A percentile compares a stretch with the other conserved stretches of the same genome.
Conservation (phyloP, 768 basidiomycete species). For the Lactarius hatsudake region DNA sequence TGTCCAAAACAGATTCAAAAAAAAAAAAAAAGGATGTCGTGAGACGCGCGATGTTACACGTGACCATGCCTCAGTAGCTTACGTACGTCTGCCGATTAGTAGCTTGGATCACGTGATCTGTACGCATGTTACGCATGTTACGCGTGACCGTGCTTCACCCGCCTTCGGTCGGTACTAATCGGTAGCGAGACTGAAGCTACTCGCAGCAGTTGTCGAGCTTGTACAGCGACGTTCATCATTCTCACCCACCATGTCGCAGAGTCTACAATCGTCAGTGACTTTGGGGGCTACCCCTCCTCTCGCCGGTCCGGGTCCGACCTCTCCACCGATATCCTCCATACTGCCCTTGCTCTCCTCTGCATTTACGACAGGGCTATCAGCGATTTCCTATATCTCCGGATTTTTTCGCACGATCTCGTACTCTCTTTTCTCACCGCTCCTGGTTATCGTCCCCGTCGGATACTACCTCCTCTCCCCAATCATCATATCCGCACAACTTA, state of each 20-base stretch:
- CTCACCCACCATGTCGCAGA: slow-evolving; percentile 14
- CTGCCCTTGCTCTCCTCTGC: slow-evolving; percentile 1
- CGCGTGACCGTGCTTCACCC: too few species aligned
- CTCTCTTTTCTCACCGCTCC: slow-evolving; percentile 6
- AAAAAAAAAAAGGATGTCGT: too few species aligned
- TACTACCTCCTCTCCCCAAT: slow-evolving; percentile 19
- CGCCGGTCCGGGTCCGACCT: background rate
- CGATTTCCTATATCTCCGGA: background rate
- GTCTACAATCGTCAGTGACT: background rate
- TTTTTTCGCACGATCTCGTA: background rate
- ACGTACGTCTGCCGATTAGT: too few species aligned
- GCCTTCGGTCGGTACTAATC: too few species aligned
- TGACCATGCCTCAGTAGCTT: too few species aligned
- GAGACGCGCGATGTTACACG: too few species aligned
- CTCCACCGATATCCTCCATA: slow-evolving; percentile 16
- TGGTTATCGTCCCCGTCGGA: slow-evolving; percentile 5
- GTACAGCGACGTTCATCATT: background rate
- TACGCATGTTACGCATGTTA: too few species aligned
- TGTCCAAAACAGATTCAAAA: too few species aligned
- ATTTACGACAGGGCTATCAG: background rate
- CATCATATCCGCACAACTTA: slow-evolving; percentile 18
- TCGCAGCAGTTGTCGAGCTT: too few species aligned
- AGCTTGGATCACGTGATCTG: too few species aligned
- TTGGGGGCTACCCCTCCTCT: background rate
- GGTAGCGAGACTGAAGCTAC: too few species aligned